Evolutionary conservation across 345 rosid genomes (phyloP).

Genomic region (Schrenkiella parvula): DNA sequence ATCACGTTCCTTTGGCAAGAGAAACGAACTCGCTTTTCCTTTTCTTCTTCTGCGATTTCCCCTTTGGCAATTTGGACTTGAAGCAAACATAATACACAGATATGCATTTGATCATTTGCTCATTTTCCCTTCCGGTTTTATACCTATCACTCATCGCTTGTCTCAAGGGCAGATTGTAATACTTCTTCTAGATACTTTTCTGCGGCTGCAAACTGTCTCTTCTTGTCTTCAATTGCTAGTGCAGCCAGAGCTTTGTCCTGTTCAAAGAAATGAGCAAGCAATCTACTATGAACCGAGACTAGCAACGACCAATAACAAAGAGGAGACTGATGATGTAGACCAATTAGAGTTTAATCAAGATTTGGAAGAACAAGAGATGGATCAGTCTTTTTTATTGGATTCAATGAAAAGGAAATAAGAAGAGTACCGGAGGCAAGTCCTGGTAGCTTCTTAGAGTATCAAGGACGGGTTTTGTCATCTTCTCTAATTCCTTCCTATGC

Average conservation of each 20-base stretch:
- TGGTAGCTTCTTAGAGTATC: constrained; percentile 95
- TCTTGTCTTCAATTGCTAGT: constrained; percentile 90
- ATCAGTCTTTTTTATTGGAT: no score
- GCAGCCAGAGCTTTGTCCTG: constrained; percentile 96
- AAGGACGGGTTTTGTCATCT: constrained; percentile 82
- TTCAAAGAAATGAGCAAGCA: constrained; percentile 17
- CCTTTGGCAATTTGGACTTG: no score
- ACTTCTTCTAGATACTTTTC: constrained; percentile 93
- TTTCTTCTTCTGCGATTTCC: no score
- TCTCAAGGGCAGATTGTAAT: constrained; percentile 70
- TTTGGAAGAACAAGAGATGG: not conserved
- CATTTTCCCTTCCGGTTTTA: not conserved
- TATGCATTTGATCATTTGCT: no score
- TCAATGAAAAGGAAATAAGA: not conserved
- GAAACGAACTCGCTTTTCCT: no score
- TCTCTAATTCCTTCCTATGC: constrained; percentile 81
- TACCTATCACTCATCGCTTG: constrained; percentile 25
- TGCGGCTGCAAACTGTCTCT: constrained; percentile 79
- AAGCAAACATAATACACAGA: no score
- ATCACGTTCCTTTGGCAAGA: no score
- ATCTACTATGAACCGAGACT: not conserved
- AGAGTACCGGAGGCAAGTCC: constrained; percentile 87
- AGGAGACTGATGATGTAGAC: not conserved
- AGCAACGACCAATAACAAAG: constrained; percentile 7
- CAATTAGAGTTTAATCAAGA: not conserved